Percentiles rank a stretch among this genome's conserved stretches.
Conservation (phyloP, 2,329 filamentous ascomycete species). For the Monosporascus cannonballus region DNA sequence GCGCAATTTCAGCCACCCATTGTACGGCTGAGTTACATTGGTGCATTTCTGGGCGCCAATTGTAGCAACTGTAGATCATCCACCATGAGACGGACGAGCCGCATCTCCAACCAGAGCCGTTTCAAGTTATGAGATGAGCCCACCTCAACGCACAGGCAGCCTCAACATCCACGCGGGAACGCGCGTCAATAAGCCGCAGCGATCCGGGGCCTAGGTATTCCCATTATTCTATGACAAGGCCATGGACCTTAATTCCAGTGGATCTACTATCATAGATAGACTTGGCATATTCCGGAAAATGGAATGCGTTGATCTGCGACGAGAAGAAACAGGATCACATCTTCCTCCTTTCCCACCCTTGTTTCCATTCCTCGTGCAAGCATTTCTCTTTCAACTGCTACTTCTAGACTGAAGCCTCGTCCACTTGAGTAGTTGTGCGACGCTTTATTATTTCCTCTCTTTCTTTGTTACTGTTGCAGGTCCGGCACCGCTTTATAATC, state of each 20-base stretch:
- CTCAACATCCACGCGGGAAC: background rate
- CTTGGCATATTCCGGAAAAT: no score
- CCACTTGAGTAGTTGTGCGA: constrained; percentile 16
- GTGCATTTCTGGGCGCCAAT: no score
- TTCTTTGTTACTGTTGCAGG: constrained; percentile 20
- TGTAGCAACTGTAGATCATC: no score
- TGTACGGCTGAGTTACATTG: no score
- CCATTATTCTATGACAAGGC: no score
- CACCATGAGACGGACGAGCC: background rate
- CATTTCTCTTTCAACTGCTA: constrained; percentile 9
- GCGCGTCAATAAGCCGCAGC: no score
- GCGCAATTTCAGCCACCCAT: no score
- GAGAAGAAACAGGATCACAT: background rate
- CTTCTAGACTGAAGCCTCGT: constrained; percentile 21
- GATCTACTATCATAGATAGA: no score
- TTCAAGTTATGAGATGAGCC: background rate
- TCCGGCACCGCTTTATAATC: constrained; percentile 16
- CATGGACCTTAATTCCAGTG: no score
- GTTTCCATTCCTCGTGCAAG: constrained; percentile 8
- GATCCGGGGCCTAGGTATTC: no score
- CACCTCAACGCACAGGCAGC: background rate
- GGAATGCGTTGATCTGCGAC: no score
- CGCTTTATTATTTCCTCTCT: constrained; percentile 8
- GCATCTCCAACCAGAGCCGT: background rate
- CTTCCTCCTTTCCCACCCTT: constrained; percentile 6